A percentile compares a stretch with the other conserved stretches of the same genome.
These are phyloP conservation scores for Tetrahymena elliotti DNA, from an alignment of 73 alveolate genomes.

Conservation along the genomic window DNA sequence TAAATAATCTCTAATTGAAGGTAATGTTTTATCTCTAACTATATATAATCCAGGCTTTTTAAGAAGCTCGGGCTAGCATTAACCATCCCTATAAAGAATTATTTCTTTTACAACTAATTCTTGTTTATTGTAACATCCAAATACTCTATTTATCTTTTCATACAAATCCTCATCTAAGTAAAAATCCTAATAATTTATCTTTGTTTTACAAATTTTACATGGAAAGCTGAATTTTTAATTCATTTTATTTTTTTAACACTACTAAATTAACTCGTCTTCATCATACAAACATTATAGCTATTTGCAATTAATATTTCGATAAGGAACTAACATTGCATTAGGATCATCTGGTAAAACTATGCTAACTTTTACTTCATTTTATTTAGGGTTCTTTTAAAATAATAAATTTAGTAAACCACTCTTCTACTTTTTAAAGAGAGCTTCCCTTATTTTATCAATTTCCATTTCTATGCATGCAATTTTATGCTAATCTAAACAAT, in stretches of 20 bases:
- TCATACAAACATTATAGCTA: background rate
- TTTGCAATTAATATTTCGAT: background rate
- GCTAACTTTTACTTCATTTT: background rate
- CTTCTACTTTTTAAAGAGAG: background rate
- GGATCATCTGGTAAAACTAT: background rate
- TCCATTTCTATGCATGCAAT: background rate
- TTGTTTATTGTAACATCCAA: background rate
- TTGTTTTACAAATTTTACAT: background rate
- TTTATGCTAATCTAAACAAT: background rate
- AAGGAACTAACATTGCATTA: background rate
- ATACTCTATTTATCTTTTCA: background rate
- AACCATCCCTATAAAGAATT: background rate
- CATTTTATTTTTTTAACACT: background rate
- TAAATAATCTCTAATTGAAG: background rate
- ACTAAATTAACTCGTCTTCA: background rate
- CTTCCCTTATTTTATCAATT: background rate
- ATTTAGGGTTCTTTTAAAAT: background rate
- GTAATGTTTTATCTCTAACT: background rate
- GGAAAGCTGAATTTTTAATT: background rate
- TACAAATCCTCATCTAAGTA: background rate
- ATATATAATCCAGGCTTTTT: background rate
- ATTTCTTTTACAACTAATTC: background rate
- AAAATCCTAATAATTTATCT: background rate
- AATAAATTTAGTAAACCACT: background rate
- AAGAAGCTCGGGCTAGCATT: background rate